Conservation (phyloP, 768 basidiomycete species). For the Mrakia blollopis region DNA sequence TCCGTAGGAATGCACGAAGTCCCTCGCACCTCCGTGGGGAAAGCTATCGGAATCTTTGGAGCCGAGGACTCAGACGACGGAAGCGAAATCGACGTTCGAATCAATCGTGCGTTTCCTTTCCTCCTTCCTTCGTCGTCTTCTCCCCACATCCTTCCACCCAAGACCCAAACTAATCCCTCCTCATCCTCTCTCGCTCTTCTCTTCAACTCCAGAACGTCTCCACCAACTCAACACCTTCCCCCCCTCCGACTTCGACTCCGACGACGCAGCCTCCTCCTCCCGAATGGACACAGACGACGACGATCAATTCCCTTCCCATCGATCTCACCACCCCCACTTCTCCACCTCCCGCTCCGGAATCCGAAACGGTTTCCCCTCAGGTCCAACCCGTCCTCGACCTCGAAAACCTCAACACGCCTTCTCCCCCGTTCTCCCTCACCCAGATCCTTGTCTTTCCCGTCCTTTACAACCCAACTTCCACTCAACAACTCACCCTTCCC, state of each 20-base stretch:
- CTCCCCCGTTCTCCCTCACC: neutral
- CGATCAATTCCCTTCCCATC: neutral
- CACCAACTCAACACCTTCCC: constrained; percentile 25
- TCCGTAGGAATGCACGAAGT: constrained; percentile 81
- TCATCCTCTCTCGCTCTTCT: neutral
- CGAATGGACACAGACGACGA: constrained; percentile 24
- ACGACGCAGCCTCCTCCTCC: constrained; percentile 16
- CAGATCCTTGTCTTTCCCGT: neutral
- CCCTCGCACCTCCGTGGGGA: constrained; percentile 53
- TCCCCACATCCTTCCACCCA: too few relatives aligned
- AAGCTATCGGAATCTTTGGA: constrained; percentile 50
- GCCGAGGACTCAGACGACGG: constrained; percentile 43
- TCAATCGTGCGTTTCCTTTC: constrained; percentile 41
- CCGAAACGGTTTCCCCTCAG: neutral
- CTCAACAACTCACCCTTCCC: neutral
- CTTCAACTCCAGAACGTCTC: constrained; percentile 22
- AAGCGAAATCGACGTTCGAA: constrained; percentile 44
- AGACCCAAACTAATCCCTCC: too few relatives aligned
- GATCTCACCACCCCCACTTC: neutral
- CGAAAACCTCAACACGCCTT: neutral
- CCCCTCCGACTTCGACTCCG: constrained; percentile 25
- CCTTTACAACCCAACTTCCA: neutral
- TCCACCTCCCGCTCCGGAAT: neutral
- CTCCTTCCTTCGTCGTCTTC: neutral
- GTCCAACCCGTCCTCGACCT: neutral